Percentiles rank a stretch among this genome's conserved stretches.
Evolutionary conservation across 805 yeast species (phyloP).

Genomic region (Wickerhamomyces subpelliculosus): DNA sequence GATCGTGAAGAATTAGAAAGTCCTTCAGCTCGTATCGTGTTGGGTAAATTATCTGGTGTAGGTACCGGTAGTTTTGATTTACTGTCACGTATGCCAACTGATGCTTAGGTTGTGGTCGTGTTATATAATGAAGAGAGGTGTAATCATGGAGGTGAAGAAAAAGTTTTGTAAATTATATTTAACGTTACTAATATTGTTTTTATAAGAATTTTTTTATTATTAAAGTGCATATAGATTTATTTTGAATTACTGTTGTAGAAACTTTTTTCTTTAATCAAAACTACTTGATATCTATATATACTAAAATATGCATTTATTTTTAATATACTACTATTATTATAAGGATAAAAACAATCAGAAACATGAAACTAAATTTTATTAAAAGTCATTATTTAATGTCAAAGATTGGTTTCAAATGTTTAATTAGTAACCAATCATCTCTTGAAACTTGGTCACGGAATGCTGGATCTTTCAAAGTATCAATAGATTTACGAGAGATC

Average conservation of each 20-base stretch:
- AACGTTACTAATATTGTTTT: too few species aligned
- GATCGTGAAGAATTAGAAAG: conserved; percentile 82
- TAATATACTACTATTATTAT: too few species aligned
- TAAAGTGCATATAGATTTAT: too few species aligned
- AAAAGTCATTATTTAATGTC: conserved; percentile 49
- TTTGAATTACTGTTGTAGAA: too few species aligned
- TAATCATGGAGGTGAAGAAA: too few species aligned
- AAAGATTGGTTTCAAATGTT: conserved; percentile 80
- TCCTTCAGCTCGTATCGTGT: conserved; percentile 89
- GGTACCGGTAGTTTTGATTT: conserved; percentile 97
- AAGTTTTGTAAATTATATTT: too few species aligned
- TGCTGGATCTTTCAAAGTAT: conserved; percentile 96
- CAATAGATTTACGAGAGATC: conserved; percentile 84
- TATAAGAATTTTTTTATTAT: too few species aligned
- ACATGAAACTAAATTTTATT: background rate
- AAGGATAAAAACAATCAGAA: too few species aligned
- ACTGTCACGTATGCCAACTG: conserved; percentile 31
- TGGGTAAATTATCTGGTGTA: conserved; percentile 84
- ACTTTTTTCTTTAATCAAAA: too few species aligned
- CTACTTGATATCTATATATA: too few species aligned
- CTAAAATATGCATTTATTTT: too few species aligned
- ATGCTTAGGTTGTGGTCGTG: conserved; percentile 7
- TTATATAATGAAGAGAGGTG: too few species aligned
- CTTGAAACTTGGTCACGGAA: conserved; percentile 91
- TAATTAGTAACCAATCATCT: conserved; percentile 92